Base-by-base conservation (phyloP, 441 rosid genomes). In the Melastoma candidum region DNA sequence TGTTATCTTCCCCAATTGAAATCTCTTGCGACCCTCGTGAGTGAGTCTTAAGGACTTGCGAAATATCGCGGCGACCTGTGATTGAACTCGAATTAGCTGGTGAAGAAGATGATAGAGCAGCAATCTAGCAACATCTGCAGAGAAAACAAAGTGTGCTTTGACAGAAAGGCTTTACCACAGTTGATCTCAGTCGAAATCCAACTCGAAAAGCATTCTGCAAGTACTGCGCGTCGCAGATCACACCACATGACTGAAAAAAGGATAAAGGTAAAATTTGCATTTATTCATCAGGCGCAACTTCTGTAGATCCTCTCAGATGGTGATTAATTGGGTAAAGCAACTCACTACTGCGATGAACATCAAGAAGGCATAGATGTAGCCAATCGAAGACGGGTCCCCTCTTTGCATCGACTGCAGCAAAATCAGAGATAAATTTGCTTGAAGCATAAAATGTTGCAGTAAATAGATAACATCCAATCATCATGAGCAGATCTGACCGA, bases 161-260 rank as follows among this genome's bases (percentile, higher is more conserved):
- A 46, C 60, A 53, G 61, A 68, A 43, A 44, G 48, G 63, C 64
- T 60, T 82, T 83, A 94, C 99, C 95, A 95, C 61, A 51, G 99
- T 82, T 67, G 99, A 76, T 74, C 99, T 81, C 59, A 90, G 79
- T 66, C 95, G 81, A 67, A 71, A 95, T 60, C 99, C 99, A 57
- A 81, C 87, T 58, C 99, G 95, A 90, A 95, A 73, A 63, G 89
- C 96, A 84, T 95, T 95, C 78, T 82, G 87, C 64, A 95, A 90
- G 74, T 90, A 95, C 58, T 95, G 99, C 61, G 97, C 98, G 80
- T 95, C 99, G 60, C 61, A 83, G 47, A 95, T 70, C 64, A 90
- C 99, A 0, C 97, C 97, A 50, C 87, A 56, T 47, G 80, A 85
- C 99, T 94, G 90, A 58, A 70, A 49, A 64, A 63, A 51, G 59